Evolutionary conservation across 768 basidiomycete genomes (phyloP).

Genomic region (Dacryopinax primogenitus): DNA sequence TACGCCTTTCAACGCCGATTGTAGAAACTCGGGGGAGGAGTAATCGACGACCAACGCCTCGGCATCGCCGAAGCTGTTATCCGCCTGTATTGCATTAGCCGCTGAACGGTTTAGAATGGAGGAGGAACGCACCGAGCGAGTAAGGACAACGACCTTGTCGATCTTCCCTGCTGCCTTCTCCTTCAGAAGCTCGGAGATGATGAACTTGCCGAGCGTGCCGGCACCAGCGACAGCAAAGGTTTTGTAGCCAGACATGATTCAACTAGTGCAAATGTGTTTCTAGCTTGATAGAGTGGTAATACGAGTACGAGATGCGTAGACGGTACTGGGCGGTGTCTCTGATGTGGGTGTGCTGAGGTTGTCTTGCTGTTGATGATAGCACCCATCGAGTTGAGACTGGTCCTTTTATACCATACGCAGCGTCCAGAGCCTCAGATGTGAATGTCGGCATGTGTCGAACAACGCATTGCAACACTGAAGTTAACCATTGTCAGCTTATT

Average conservation of each 20-base stretch:
- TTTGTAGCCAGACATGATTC: slow-evolving; percentile 7
- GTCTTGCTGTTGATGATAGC: too few relatives aligned
- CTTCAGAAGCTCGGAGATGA: slow-evolving; percentile 12
- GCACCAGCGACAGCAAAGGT: slow-evolving; percentile 14
- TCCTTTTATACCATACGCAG: too few relatives aligned
- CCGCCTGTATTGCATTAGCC: background rate
- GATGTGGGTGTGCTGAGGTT: too few relatives aligned
- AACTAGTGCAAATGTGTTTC: background rate
- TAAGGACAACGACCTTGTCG: background rate
- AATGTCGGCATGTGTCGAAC: too few relatives aligned
- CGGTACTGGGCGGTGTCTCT: too few relatives aligned
- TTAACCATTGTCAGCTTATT: too few relatives aligned
- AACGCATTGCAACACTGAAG: too few relatives aligned
- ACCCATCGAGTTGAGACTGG: too few relatives aligned
- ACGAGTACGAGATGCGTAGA: background rate
- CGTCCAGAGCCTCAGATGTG: too few relatives aligned
- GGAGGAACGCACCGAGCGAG: background rate
- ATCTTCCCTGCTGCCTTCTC: background rate
- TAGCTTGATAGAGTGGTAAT: background rate
- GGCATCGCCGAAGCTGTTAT: background rate
- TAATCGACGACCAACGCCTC: background rate
- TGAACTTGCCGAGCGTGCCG: slow-evolving; percentile 9
- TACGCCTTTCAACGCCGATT: slow-evolving; percentile 1
- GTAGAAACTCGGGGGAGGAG: background rate
- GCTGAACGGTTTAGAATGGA: background rate